These are phyloP conservation scores for Naematelia aurantialba DNA, from an alignment of 768 basidiomycete genomes.

Conservation along the genomic window DNA sequence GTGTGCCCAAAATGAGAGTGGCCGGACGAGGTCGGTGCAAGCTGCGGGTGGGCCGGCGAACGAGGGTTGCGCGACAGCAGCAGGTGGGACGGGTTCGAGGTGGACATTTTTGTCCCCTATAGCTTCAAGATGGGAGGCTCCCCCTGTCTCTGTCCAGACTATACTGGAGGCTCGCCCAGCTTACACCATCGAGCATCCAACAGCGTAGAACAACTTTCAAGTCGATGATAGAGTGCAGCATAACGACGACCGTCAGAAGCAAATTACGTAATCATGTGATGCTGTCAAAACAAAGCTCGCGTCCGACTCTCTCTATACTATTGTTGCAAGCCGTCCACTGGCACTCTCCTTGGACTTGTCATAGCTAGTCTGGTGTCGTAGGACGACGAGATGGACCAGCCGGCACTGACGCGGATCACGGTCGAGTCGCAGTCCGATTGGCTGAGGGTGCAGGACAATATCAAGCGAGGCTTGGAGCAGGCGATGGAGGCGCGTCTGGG, in stretches of 20 bases:
- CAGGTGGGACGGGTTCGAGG: slow-evolving; percentile 41
- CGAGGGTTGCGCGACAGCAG: slow-evolving; percentile 41
- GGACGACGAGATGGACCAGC: slow-evolving; percentile 23
- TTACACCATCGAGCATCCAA: no score
- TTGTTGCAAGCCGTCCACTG: no score
- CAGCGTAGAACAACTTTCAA: no score
- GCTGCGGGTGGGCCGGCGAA: slow-evolving; percentile 45
- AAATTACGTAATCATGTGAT: neutral
- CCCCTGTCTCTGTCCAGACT: no score
- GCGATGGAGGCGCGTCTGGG: slow-evolving; percentile 57
- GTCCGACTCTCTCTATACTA: no score
- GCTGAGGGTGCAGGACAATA: slow-evolving; percentile 61
- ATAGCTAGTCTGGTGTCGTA: no score
- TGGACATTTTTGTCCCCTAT: slow-evolving; percentile 15
- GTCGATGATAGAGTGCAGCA: no score
- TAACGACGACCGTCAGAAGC: no score
- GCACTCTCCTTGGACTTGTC: no score
- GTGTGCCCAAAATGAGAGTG: neutral
- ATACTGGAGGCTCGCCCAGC: no score
- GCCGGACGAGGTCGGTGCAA: slow-evolving; percentile 35
- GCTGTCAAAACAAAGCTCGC: neutral
- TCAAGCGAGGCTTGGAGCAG: slow-evolving; percentile 54
- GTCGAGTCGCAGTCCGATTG: slow-evolving; percentile 67
- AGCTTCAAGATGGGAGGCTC: neutral
- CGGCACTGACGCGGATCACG: slow-evolving; percentile 27